Base-by-base conservation (phyloP, 2,329 filamentous ascomycete genomes). In the Sclerotinia borealis region DNA sequence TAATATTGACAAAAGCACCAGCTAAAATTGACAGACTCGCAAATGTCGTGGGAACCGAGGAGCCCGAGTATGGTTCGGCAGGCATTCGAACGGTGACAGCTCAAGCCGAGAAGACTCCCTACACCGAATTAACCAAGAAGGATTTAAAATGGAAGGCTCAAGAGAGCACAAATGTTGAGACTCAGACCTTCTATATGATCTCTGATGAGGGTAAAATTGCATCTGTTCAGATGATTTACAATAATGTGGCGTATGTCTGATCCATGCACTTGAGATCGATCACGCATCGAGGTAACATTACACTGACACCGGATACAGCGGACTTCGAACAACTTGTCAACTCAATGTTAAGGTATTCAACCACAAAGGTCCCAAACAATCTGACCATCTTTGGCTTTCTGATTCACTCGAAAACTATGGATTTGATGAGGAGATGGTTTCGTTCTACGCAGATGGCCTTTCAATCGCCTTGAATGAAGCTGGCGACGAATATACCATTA, bases 291-390 rank as follows among this genome's bases (percentile, higher is more conserved):
- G 31, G 43, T 36, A 59, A 59, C 34, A 29, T 59, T 50, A 37
- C 56, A 59, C 60, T 63, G n/a, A 63, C 48, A 31, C 36, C 43
- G 8, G 47, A 43, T 41, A 69, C 75, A 96, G 93, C 71, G 93
- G 93, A 75, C 85, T 99, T 69, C 89, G 90, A 72, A 93, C 89
- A 51, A 99, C 93, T 37, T 88, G 85, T 75, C 93, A 98, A 79
- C 96, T 98, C 84, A 97, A 91, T 80, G 86, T 85, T 77, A 98
- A 98, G 82, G 83, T 98, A 76, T 96, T 95, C 80, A 90, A 89
- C 76, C 82, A 85, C 66, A 88, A 68, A 62, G 69, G 90, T 70
- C 80, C 82, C 69, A 84, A 87, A 68, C 88, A 89, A 73, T 86
- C 90, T 63, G 86, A 88, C 25, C 60, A 63, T 74, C 81, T 95